Conservation (phyloP, 1,284 basidiomycete genomes). For the Athelia psychrophila region DNA sequence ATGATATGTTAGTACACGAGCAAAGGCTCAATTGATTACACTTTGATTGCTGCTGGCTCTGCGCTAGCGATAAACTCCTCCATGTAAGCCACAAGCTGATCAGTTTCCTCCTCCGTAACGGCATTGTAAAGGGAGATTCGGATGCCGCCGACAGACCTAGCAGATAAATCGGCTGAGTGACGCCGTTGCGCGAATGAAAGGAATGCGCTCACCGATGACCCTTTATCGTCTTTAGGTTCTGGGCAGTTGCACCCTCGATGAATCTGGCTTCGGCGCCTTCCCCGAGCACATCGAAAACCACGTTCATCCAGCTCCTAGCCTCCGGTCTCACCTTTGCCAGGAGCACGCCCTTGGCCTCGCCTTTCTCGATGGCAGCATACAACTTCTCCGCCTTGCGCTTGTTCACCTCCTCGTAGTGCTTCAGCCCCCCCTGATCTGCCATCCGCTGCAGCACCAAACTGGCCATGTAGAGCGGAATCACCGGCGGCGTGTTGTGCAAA, state of each 20-base stretch:
- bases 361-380: conserved; percentile 71
- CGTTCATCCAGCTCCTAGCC: conserved; percentile 91
- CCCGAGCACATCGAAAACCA: conserved; percentile 76
- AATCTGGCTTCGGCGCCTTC: conserved; percentile 72
- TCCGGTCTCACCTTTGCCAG: conserved; percentile 66
- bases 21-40: no score
- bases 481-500: conserved; percentile 95
- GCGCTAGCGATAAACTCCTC: no score
- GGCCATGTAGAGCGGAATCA: conserved; percentile 90
- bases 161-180: no score
- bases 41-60: no score
- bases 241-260: conserved; percentile 73
- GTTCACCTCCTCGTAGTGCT: conserved; percentile 68
- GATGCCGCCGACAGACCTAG: conserved; percentile 78
- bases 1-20: no score
- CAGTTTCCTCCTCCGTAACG: conserved; percentile 77
- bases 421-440: conserved; percentile 66
- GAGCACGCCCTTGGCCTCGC: conserved; percentile 76
- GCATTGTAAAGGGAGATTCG: conserved; percentile 96
- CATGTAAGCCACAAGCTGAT: conserved; percentile 61
- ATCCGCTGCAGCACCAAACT: conserved; percentile 86
- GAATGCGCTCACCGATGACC: conserved; percentile 87
- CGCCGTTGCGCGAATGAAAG: no score
- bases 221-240: conserved; percentile 83
- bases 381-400: conserved; percentile 71